Evolutionary conservation across 169 alveolate genomes (phyloP), one percentile per base, ranked within the genome.

Genomic region (Neospora caninum): DNA sequence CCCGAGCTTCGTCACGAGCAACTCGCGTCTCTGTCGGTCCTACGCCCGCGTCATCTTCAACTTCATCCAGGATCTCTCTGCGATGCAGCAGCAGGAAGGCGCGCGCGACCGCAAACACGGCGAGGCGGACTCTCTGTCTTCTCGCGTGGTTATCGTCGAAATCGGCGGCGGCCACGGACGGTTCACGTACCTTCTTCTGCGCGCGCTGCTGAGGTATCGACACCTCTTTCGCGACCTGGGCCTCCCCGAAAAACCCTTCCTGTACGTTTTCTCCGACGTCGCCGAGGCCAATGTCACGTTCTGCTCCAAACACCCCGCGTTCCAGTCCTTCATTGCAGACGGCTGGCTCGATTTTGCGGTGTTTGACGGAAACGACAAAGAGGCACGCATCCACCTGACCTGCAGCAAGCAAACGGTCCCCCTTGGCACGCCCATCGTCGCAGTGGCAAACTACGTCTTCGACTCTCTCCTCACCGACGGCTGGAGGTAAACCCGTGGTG

Each of bases 81-180:
- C 93, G 88, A 88, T 9, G 42, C 84, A 73, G 84, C 4, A n/a
- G n/a, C 10, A 73, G 42, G n/a, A 10, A 43, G 9, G 43, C 39
- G 43, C 13, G 10, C 34, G 4, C 80, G n/a, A 69, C n/a, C 34
- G 31, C 41, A n/a, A 73, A n/a, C 16, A n/a, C n/a, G 84, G 31
- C 84, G 84, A 43, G 42, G 42, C 9, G n/a, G 84, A 73, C 4
- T 82, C 89, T 4, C 89, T 38, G 31, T 4, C 64, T 10, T 41
- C 89, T 36, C 97, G 96, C 7, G 96, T 96, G 25, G 83, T 94
- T 67, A 97, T 97, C 58, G 88, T 97, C 84, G 98, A 97, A 84
- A 93, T 97, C 64, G 98, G 98, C 42, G 98, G 97, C 53, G 98
- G 98, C 27, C 98, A 97, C 94, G 98, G 98, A 1, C 96, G 96